Conservation (phyloP, 2,329 filamentous ascomycete species). For the Diaporthe helianthi region DNA sequence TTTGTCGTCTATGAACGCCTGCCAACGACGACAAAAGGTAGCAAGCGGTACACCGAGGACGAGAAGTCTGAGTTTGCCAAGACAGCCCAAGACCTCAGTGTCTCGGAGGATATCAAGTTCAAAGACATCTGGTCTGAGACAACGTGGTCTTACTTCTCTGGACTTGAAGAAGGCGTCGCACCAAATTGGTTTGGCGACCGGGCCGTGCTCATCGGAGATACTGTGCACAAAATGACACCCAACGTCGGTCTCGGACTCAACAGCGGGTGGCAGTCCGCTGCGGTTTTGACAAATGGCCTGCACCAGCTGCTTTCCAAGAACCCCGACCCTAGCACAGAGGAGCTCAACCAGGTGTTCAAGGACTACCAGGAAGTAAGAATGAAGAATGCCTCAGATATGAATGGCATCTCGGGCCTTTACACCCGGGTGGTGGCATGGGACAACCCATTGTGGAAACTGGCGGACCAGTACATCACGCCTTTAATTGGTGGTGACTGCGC, state of each 20-base stretch:
- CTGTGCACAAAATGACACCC: constrained; percentile 39
- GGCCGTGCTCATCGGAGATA: constrained; percentile 38
- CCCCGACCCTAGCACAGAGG: constrained; percentile 27
- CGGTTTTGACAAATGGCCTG: constrained; percentile 36
- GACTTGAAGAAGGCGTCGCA: constrained; percentile 37
- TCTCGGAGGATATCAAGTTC: constrained; percentile 34
- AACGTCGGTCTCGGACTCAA: constrained; percentile 37
- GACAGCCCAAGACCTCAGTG: constrained; percentile 28
- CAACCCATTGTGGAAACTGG: constrained; percentile 33
- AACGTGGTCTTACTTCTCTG: constrained; percentile 30
- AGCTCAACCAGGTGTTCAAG: constrained; percentile 32
- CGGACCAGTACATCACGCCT: constrained; percentile 34
- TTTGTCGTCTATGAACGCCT: constrained; percentile 36
- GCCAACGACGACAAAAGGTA: constrained; percentile 28
- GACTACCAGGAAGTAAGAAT: constrained; percentile 35
- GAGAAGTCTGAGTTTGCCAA: constrained; percentile 33
- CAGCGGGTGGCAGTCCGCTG: constrained; percentile 37
- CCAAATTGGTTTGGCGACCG: constrained; percentile 35
- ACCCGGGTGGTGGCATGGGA: constrained; percentile 36
- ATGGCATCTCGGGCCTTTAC: constrained; percentile 27
- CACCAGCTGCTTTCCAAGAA: constrained; percentile 25
- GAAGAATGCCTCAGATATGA: constrained; percentile 32
- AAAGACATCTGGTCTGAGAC: constrained; percentile 31
- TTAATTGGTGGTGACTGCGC: constrained; percentile 32
- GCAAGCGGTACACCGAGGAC: constrained; percentile 31